phyloP scores from a whole-genome alignment of 257 asterid species.

The Solanum gandarillasii region DNA sequence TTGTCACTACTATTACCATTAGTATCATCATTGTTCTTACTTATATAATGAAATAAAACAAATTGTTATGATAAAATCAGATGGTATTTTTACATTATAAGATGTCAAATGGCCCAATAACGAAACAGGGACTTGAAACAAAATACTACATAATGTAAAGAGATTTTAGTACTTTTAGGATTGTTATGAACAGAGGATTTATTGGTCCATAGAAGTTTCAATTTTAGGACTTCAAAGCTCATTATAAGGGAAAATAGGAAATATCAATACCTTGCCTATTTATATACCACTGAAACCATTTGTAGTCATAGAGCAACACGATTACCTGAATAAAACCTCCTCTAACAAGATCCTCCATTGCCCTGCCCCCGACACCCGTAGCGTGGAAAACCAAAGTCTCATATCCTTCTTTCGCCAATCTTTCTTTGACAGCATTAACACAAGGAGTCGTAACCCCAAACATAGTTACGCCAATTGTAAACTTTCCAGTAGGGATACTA shows the following conservation, averaged over 20 bases:
- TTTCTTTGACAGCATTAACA: conserved; percentile 71
- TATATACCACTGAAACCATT: background rate
- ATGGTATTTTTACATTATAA: background rate
- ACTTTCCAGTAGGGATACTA: conserved; percentile 18
- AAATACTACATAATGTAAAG: background rate
- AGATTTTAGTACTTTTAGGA: background rate
- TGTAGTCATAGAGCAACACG: background rate
- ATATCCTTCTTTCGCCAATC: conserved; percentile 68
- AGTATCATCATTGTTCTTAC: background rate
- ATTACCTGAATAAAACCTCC: conserved; percentile 82
- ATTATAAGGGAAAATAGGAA: background rate
- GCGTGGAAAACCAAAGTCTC: conserved; percentile 88
- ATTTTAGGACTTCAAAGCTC: background rate
- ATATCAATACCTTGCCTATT: background rate
- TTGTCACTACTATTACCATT: background rate
- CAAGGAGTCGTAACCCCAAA: conserved; percentile 95
- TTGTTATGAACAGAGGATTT: background rate
- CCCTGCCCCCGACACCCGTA: conserved; percentile 98
- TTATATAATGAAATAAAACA: background rate
- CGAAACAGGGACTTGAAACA: background rate
- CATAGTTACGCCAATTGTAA: conserved; percentile 90
- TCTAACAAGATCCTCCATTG: conserved; percentile 93
- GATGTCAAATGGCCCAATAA: background rate
- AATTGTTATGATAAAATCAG: background rate
- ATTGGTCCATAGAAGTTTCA: background rate